Evolutionary conservation across 257 asterid species (phyloP).

Genomic region (Jacaranda mimosifolia): DNA sequence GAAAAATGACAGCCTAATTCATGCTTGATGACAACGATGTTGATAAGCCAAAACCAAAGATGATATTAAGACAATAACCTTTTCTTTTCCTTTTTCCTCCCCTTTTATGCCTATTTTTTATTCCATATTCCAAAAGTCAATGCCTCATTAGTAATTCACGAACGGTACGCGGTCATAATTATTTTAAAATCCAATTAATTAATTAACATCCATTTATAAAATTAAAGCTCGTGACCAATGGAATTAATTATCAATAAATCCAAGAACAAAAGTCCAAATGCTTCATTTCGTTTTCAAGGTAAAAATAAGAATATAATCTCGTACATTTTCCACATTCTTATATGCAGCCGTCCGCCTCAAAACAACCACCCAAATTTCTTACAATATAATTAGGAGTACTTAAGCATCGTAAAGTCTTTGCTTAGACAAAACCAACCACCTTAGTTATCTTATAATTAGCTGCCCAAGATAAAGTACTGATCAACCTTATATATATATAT

Average conservation of each 20-base stretch:
- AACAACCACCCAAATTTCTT: neutral
- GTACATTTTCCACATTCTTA: conserved; percentile 10
- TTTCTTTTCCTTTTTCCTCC: too few species aligned
- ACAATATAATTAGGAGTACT: neutral
- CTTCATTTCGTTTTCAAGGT: neutral
- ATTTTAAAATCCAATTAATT: too few species aligned
- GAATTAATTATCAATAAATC: neutral
- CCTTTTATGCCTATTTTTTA: too few species aligned
- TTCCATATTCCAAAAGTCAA: too few species aligned
- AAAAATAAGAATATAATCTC: neutral
- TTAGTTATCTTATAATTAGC: neutral
- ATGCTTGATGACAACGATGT: too few species aligned
- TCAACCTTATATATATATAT: neutral
- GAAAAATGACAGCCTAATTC: too few species aligned
- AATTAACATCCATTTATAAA: neutral
- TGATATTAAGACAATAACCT: too few species aligned
- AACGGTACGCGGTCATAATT: neutral
- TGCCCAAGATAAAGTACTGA: neutral
- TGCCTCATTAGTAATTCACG: neutral
- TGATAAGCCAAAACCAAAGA: too few species aligned
- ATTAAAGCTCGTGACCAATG: neutral
- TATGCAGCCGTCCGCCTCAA: neutral
- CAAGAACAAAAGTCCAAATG: neutral
- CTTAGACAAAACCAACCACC: conserved; percentile 1
- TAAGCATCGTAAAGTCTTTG: neutral